A percentile compares a stretch with the other conserved stretches of the same genome.
phyloP scores from a whole-genome alignment of 129 eudicot species.

The Glebionis coronaria region DNA sequence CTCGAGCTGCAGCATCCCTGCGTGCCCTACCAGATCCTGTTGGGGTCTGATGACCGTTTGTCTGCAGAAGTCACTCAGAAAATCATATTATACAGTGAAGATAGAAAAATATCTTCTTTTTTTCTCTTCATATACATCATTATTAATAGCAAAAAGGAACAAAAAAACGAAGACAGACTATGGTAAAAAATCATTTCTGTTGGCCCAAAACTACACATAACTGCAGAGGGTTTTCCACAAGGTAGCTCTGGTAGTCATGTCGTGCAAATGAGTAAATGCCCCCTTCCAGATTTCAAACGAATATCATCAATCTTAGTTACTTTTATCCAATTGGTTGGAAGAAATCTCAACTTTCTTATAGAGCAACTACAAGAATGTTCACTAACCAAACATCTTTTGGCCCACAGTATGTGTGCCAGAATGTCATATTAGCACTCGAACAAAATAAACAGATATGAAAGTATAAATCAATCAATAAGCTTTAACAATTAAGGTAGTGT shows the following conservation, averaged over 20 bases:
- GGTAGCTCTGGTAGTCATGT: no score
- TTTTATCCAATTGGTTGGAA: neutral
- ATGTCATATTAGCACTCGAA: neutral
- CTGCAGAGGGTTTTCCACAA: no score
- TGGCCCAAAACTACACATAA: no score
- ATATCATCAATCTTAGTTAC: neutral
- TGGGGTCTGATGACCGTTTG: constrained; percentile 59
- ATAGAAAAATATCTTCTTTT: neutral
- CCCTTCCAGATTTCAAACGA: no score
- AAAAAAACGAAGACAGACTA: no score
- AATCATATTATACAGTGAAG: neutral
- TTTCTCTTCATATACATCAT: neutral
- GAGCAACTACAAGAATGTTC: neutral
- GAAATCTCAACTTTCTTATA: neutral
- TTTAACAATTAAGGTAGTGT: neutral
- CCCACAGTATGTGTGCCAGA: neutral
- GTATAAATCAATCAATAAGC: neutral
- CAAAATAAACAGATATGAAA: neutral
- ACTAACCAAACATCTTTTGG: constrained; percentile 1
- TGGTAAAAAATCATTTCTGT: no score
- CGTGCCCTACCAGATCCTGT: constrained; percentile 93
- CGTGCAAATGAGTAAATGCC: no score
- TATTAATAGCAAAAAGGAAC: neutral
- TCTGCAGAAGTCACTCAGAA: constrained; percentile 38
- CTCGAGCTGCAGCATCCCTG: constrained; percentile 97